A percentile compares a stretch with the other conserved stretches of the same genome.
phyloP scores from a whole-genome alignment of 164 flowering plant species.

The Pachysandra terminalis region DNA sequence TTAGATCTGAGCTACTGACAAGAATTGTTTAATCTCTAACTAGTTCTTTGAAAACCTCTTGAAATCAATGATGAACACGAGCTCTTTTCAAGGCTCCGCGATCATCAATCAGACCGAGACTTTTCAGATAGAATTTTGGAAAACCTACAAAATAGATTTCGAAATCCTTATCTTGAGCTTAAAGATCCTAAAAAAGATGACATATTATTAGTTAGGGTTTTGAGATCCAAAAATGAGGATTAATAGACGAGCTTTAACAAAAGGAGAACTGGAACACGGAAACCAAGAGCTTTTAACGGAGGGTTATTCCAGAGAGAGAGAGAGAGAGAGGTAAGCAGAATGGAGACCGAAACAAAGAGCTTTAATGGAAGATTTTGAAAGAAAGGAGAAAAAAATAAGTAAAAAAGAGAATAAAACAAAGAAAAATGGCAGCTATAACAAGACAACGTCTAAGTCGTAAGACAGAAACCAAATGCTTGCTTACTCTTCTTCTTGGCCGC shows the following conservation, averaged over 20 bases:
- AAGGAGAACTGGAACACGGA: conserved; percentile 9
- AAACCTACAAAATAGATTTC: neutral
- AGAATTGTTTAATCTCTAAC: neutral
- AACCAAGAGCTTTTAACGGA: conserved; percentile 9
- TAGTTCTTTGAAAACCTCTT: neutral
- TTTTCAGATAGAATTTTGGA: too few species aligned
- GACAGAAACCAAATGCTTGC: too few species aligned
- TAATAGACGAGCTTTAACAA: neutral
- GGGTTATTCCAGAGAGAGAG: too few species aligned
- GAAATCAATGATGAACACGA: neutral
- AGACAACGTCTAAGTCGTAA: conserved; percentile 10
- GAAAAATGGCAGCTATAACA: conserved; percentile 3
- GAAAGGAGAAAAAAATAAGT: neutral
- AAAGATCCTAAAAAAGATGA: conserved; percentile 2
- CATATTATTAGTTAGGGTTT: conserved; percentile 4
- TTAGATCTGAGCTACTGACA: neutral
- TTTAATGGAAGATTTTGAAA: neutral
- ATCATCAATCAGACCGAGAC: neutral
- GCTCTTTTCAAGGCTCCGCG: neutral
- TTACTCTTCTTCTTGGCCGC: too few species aligned
- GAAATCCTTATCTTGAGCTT: neutral
- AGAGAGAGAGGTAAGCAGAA: neutral
- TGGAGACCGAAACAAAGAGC: neutral
- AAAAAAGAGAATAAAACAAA: neutral
- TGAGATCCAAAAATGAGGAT: neutral